These are phyloP conservation scores for Penicillium sclerotigenum DNA, from an alignment of 2,329 filamentous ascomycete species.

Conservation along the genomic window DNA sequence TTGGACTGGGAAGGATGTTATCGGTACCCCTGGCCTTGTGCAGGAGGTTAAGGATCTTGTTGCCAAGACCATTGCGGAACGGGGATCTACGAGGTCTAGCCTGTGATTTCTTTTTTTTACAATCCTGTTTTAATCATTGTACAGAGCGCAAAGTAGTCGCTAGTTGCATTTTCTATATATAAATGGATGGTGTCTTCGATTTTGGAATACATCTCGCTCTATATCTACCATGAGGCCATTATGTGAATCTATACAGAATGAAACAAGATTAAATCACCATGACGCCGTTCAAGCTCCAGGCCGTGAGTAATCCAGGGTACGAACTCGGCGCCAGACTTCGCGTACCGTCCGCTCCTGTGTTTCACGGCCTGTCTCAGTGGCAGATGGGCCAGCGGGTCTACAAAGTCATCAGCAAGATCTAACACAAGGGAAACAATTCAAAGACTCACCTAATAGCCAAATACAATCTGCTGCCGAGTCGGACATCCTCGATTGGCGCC, in stretches of 20 bases:
- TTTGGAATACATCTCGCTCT: constrained; percentile 13
- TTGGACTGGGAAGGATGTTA: constrained; percentile 63
- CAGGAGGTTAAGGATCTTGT: constrained; percentile 56
- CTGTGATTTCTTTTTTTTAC: constrained; percentile 19
- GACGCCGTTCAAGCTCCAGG: constrained; percentile 52
- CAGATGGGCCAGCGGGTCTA: constrained; percentile 62
- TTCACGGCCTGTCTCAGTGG: constrained; percentile 61
- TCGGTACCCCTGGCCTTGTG: constrained; percentile 55
- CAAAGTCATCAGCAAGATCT: not conserved
- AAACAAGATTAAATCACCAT: not conserved
- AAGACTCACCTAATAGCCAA: constrained; percentile 60
- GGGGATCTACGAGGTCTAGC: constrained; percentile 26
- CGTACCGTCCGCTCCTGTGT: constrained; percentile 67
- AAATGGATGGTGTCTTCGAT: constrained; percentile 13
- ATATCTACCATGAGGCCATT: not conserved
- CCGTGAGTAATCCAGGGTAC: constrained; percentile 62
- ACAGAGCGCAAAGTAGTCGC: constrained; percentile 25
- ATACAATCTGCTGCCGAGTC: constrained; percentile 66
- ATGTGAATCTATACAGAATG: not conserved
- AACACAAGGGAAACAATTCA: not conserved
- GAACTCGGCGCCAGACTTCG: constrained; percentile 69
- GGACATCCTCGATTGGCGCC: constrained; percentile 57
- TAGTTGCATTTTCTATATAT: constrained; percentile 21
- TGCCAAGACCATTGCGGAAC: constrained; percentile 46
- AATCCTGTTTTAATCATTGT: constrained; percentile 17